Evolutionary conservation across 208 protist species (phyloP).

Genomic region (Perkinsela sp.): DNA sequence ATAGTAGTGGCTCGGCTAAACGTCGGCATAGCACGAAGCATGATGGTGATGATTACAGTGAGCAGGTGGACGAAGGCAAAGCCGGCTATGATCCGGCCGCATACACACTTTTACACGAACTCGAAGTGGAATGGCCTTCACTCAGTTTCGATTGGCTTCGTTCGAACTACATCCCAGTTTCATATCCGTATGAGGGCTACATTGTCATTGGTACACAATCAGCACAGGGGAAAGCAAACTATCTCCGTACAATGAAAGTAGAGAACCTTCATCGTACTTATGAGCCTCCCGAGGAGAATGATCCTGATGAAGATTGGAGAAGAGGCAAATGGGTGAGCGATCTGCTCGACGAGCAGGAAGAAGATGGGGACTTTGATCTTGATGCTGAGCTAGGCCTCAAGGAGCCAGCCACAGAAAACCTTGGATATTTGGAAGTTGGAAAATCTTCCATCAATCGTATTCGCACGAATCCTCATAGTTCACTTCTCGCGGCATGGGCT

Average conservation of each 20-base stretch:
- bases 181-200: constrained; percentile 66
- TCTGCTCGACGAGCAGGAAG: constrained; percentile 10
- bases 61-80: too few species aligned
- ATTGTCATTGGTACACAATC: constrained; percentile 82
- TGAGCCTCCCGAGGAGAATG: constrained; percentile 58
- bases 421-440: constrained; percentile 22
- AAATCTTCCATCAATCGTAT: constrained; percentile 64
- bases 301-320: constrained; percentile 55
- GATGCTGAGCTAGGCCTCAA: constrained; percentile 45
- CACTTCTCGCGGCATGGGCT: constrained; percentile 46
- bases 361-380: constrained; percentile 33
- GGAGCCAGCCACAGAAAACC: constrained; percentile 49
- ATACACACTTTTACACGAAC: constrained; percentile 7
- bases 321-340: constrained; percentile 19
- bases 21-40: too few species aligned
- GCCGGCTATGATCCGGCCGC: constrained; percentile 5
- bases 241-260: constrained; percentile 68
- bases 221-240: constrained; percentile 54
- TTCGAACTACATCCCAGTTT: neutral
- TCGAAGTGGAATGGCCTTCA: constrained; percentile 7
- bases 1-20: too few species aligned
- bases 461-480: constrained; percentile 43
- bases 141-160: constrained; percentile 7
- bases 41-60: too few species aligned
- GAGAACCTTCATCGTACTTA: constrained; percentile 65